These are phyloP conservation scores for Aristolochia contorta DNA, from an alignment of 164 flowering plant species.

Conservation along the genomic window DNA sequence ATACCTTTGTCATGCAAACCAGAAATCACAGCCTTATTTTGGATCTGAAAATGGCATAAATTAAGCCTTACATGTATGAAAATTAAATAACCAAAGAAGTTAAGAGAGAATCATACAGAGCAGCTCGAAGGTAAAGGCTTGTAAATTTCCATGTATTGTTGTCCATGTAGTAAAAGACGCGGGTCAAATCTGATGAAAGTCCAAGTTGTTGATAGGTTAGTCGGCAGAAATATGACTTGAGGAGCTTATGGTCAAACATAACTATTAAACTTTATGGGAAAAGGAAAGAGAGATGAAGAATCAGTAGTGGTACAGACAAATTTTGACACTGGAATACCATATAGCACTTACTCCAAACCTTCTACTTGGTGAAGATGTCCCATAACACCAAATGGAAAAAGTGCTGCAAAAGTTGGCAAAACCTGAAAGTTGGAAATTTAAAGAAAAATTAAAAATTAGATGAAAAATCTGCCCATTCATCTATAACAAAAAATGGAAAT, in stretches of 20 bases:
- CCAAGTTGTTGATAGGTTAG: neutral
- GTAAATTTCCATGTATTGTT: slow-evolving; percentile 81
- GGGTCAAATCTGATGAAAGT: slow-evolving; percentile 63
- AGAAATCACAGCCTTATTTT: slow-evolving; percentile 43
- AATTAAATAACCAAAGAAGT: neutral
- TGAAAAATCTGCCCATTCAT: too few species aligned
- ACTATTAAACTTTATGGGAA: too few species aligned
- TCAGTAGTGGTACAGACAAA: too few species aligned
- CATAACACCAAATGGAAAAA: slow-evolving; percentile 25
- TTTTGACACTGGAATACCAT: too few species aligned
- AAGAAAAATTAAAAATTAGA: neutral
- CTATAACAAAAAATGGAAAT: too few species aligned
- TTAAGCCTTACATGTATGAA: neutral
- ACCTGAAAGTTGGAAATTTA: slow-evolving; percentile 34
- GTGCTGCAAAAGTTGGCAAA: slow-evolving; percentile 81
- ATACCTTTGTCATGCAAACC: slow-evolving; percentile 95
- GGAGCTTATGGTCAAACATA: too few species aligned
- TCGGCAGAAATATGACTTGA: too few species aligned
- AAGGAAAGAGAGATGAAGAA: too few species aligned
- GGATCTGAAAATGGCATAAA: slow-evolving; percentile 37
- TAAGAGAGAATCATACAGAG: slow-evolving; percentile 41
- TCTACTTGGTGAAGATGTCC: slow-evolving; percentile 25
- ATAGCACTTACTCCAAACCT: slow-evolving; percentile 53
- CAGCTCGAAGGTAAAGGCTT: slow-evolving; percentile 70
- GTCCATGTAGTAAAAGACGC: slow-evolving; percentile 77